Percentiles rank a stretch among this genome's conserved stretches.
These are phyloP conservation scores for Ambispora gerdemannii DNA, from an alignment of 192 early-diverging fungal genomes.

Conservation along the genomic window DNA sequence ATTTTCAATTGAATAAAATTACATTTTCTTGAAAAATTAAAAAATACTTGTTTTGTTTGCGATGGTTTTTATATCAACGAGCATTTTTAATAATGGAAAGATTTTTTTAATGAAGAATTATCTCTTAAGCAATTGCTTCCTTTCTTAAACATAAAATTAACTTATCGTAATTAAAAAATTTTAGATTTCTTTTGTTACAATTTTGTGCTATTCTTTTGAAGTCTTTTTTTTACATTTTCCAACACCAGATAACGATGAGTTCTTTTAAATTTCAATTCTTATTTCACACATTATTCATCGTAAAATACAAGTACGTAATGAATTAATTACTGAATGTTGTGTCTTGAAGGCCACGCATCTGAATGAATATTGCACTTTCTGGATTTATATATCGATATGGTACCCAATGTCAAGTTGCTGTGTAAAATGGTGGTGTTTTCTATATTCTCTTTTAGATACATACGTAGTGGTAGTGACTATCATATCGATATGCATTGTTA, in stretches of 20 bases:
- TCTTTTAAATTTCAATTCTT: background rate
- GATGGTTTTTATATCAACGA: constrained; percentile 13
- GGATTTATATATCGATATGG: too few species aligned
- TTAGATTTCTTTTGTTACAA: too few species aligned
- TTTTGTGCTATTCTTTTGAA: too few species aligned
- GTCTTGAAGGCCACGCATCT: too few species aligned
- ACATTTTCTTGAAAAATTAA: background rate
- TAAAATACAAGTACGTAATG: background rate
- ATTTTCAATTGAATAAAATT: constrained; percentile 13
- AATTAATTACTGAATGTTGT: constrained; percentile 4
- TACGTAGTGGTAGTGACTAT: too few species aligned
- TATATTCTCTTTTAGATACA: too few species aligned
- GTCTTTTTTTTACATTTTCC: background rate
- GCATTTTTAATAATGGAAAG: background rate
- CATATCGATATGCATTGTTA: too few species aligned
- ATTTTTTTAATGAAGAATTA: constrained; percentile 13
- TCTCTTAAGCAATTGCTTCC: background rate
- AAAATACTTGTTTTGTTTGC: constrained; percentile 4
- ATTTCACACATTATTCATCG: background rate
- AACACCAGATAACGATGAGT: background rate
- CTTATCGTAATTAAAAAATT: constrained; percentile 13
- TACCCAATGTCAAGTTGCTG: too few species aligned
- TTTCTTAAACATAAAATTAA: background rate
- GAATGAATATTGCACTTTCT: too few species aligned
- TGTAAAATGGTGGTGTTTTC: too few species aligned